Base-by-base conservation (phyloP, 2,329 filamentous ascomycete species). In the Trichoderma endophyticum region DNA sequence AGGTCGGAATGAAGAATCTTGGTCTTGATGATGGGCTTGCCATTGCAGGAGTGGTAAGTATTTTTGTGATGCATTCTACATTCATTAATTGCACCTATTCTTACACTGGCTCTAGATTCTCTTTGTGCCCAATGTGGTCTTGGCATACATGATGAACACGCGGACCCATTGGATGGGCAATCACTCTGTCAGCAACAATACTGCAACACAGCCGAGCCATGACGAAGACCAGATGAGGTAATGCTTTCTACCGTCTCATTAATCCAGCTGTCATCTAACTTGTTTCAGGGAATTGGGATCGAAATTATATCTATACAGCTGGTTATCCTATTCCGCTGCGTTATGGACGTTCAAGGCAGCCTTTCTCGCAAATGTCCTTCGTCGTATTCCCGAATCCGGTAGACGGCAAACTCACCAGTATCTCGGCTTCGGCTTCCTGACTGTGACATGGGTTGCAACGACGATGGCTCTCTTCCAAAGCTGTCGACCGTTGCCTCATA, bases 331-430 rank as follows among this genome's bases (percentile, higher is more conserved):
- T 63, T 74, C 73, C 4, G 18, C 70, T 12, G 54, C 70, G 18
- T 21, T 73, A 21, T 74, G 73, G 72, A 66, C 43, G 6, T 48
- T 68, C 3, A 74, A 74, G 30, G 73, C 73, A 9, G 72, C 72
- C 26, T 61, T 74, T 32, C 69, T 72, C 56, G 48, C 34, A 21
- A 18, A 70, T 24, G 36, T 60, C 56, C 54, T 72, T 3, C 69
- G 72, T 7, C 71, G 65, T 18, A 36, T 65, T 5, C 32, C 54
- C 43, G 61, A 14, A n/a, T 56, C 11, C 34, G 9, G 28, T 7
- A 64, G 69, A 65, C 60, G 51, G 28, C 69, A 63, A 57, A 15
- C 36, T 4, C n/a, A 67, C 36, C 26, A 24, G 9, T 60, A 34
- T 21, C 12, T 72, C 7, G 72, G 72, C 43, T 65, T 73, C 26